These are phyloP conservation scores for Helianthus tuberosus DNA, from an alignment of 129 eudicot genomes.

Conservation along the genomic window DNA sequence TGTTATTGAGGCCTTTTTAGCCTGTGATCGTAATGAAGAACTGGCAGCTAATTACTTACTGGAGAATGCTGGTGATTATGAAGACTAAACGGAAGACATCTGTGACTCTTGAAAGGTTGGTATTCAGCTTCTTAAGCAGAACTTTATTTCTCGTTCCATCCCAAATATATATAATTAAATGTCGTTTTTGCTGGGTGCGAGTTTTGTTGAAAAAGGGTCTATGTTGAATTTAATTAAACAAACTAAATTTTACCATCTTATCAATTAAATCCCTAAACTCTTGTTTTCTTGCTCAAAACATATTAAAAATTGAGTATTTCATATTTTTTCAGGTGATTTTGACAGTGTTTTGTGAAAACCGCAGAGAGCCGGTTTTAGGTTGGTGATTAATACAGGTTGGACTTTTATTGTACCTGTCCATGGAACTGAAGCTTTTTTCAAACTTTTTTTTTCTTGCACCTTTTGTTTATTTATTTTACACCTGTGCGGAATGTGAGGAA, in stretches of 20 bases:
- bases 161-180: neutral
- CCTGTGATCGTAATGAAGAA: conserved; percentile 94
- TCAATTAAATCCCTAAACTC: neutral
- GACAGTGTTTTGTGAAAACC: conserved; percentile 20
- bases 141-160: neutral
- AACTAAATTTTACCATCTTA: too few species aligned
- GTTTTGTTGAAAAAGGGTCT: too few species aligned
- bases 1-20: conserved; percentile 93
- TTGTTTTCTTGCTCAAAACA: neutral
- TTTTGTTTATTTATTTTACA: neutral
- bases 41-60: conserved; percentile 80
- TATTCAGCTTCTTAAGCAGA: conserved; percentile 14
- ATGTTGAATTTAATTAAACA: too few species aligned
- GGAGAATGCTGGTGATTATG: conserved; percentile 91
- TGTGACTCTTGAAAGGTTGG: conserved; percentile 23
- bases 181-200: too few species aligned
- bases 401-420: conserved; percentile 26
- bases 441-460: neutral
- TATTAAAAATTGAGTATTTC: neutral
- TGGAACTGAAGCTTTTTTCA: conserved; percentile 9
- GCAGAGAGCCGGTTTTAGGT: conserved; percentile 34
- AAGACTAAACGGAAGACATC: conserved; percentile 48
- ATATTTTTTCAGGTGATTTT: conserved; percentile 31
- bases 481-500: conserved; percentile 21
- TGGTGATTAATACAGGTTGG: conserved; percentile 38